These are phyloP conservation scores for Talaromyces amestolkiae DNA, from an alignment of 2,329 filamentous ascomycete species.

Conservation along the genomic window DNA sequence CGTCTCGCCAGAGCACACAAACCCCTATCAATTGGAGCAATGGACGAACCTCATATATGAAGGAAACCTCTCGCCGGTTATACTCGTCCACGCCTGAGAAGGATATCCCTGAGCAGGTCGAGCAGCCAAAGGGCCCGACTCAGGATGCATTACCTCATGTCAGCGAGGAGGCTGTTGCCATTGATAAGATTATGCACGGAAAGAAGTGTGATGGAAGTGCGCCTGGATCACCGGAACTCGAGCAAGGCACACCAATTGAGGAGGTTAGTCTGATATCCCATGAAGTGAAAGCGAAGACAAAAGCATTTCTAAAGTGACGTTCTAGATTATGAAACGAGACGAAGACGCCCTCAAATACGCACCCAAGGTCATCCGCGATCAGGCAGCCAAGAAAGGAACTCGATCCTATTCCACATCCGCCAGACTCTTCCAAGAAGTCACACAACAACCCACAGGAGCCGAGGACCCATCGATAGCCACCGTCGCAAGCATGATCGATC, in stretches of 20 bases:
- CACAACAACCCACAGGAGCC: constrained; percentile 23
- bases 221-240: constrained; percentile 56
- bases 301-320: background rate
- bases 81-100: constrained; percentile 35
- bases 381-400: constrained; percentile 41
- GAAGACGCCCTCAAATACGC: constrained; percentile 61
- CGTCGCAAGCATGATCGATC: constrained; percentile 38
- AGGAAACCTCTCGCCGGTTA: constrained; percentile 29
- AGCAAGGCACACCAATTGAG: constrained; percentile 64
- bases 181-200: constrained; percentile 56
- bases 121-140: constrained; percentile 46
- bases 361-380: constrained; percentile 57
- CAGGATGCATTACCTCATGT: constrained; percentile 58
- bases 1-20: constrained; percentile 20
- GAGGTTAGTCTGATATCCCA: constrained; percentile 51
- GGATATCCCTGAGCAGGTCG: constrained; percentile 27
- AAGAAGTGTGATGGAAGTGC: constrained; percentile 39
- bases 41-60: background rate
- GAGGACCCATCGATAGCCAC: constrained; percentile 34
- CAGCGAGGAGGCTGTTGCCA: constrained; percentile 63
- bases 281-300: background rate
- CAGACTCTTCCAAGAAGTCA: constrained; percentile 36
- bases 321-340: constrained; percentile 62
- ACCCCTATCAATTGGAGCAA: background rate
- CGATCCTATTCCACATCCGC: constrained; percentile 59